Conservation (phyloP, 164 flowering plant genomes). For the Magnolia officinalis region DNA sequence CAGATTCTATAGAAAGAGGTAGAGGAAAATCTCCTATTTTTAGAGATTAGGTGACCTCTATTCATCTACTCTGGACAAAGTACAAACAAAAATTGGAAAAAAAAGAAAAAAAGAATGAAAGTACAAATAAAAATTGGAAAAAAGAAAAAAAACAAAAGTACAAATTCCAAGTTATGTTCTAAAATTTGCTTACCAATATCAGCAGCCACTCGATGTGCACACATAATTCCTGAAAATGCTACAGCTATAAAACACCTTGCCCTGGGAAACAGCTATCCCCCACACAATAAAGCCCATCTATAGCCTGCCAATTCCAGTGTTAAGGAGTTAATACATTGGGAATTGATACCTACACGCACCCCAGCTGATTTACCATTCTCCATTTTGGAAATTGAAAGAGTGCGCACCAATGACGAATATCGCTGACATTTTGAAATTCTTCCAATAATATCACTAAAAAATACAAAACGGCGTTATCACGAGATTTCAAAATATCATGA, state of each 20-base stretch:
- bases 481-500: no score
- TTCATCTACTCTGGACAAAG: background rate
- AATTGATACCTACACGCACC: background rate
- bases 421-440: no score
- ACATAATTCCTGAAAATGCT: constrained; percentile 96
- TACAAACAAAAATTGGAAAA: no score
- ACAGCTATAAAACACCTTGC: constrained; percentile 99
- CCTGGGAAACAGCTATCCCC: constrained; percentile 99
- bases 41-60: background rate
- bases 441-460: no score
- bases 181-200: constrained; percentile 65
- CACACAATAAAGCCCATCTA: constrained; percentile 90
- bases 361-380: background rate
- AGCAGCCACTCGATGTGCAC: constrained; percentile 98
- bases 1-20: background rate
- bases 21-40: background rate
- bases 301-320: constrained; percentile 45
- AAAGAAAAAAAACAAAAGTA: no score
- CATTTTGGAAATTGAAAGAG: background rate
- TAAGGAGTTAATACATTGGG: background rate
- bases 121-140: no score
- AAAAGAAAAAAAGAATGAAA: background rate
- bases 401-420: background rate
- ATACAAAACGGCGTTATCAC: no score
- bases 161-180: background rate